phyloP scores from a whole-genome alignment of 768 basidiomycete species.

The Fibroporia radiculosa region DNA sequence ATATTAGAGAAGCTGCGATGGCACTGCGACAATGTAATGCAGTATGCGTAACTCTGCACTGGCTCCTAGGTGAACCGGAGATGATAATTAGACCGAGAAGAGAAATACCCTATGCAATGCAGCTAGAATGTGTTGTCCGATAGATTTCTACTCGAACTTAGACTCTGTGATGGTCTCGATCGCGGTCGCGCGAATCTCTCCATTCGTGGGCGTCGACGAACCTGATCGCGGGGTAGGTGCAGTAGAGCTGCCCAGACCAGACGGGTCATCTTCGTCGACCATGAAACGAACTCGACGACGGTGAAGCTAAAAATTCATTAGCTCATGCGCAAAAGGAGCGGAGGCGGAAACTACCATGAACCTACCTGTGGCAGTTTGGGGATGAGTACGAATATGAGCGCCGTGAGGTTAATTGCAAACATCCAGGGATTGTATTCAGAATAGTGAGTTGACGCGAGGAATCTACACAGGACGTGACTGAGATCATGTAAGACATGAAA shows the following conservation, averaged over 20 bases:
- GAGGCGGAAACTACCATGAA: constrained; percentile 13
- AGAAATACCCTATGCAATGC: too few relatives aligned
- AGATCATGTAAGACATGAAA: background rate
- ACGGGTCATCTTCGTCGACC: constrained; percentile 48
- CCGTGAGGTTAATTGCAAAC: constrained; percentile 84
- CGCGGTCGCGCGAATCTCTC: constrained; percentile 10
- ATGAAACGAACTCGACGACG: constrained; percentile 78
- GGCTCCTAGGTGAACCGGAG: too few relatives aligned
- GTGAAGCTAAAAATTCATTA: constrained; percentile 47
- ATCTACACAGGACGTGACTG: constrained; percentile 39
- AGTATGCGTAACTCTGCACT: too few relatives aligned
- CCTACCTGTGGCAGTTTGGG: constrained; percentile 93
- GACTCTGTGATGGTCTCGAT: constrained; percentile 35
- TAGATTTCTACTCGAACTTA: constrained; percentile 30
- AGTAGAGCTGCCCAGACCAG: constrained; percentile 61
- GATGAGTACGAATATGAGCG: constrained; percentile 74
- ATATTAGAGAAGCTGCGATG: too few relatives aligned
- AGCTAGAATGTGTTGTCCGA: too few relatives aligned
- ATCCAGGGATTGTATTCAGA: constrained; percentile 93
- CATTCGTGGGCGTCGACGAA: constrained; percentile 27
- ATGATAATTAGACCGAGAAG: too few relatives aligned
- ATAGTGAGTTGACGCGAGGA: constrained; percentile 96
- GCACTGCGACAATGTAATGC: too few relatives aligned
- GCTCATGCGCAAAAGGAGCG: background rate
- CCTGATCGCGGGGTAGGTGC: constrained; percentile 51